Base-by-base conservation (phyloP, 2,329 filamentous ascomycete genomes). In the Pseudogymnoascus sp. region DNA sequence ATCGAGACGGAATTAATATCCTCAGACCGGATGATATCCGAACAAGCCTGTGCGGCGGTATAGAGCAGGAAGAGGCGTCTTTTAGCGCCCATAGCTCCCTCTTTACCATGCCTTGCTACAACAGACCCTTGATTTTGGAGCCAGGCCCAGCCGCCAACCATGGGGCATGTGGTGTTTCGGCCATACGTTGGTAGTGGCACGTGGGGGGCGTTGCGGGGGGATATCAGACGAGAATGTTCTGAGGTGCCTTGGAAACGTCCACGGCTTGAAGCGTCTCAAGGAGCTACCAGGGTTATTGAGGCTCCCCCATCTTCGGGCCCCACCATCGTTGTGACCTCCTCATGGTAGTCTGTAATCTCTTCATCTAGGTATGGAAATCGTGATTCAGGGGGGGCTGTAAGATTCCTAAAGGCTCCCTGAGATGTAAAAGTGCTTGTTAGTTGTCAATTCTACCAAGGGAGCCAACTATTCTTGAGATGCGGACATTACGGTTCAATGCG, bases 1-100 rank as follows among this genome's bases (percentile, higher is more conserved):
- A 54, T 54, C 48, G 25, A 54, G 48, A 31, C 48, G 23, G 10
- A 28, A 6, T n/a, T 8, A 31, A 34, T 57, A 57, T 19, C n/a
- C 51, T 34, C 51, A 57, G n/a, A 57, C 51, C 51, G 51, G 51
- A 34, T 19, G 28, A 34, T 34, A 57, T 57, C 51, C 28, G 51
- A 34, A 11, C n/a, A 34, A 34, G 51, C n/a, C 51, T 57, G 28
- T 19, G 51, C 25, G 25, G 28, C 51, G 13, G 25, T 31, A 31
- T 19, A 34, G 28, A 11, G 51, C 51, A 19, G 6, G 3, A 31
- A 5, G n/a, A 19, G 51, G 25, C n/a, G n/a, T 28, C 28, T 23
- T 28, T 57, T 57, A 57, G 51, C 51, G 51, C 51, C 51, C 51
- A 14, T 57, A 57, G 51, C 51, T 57, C 51, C 51, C 51, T 31